Base-by-base conservation (phyloP, 495 filamentous ascomycete genomes). In the Baudoinia panamericana region DNA sequence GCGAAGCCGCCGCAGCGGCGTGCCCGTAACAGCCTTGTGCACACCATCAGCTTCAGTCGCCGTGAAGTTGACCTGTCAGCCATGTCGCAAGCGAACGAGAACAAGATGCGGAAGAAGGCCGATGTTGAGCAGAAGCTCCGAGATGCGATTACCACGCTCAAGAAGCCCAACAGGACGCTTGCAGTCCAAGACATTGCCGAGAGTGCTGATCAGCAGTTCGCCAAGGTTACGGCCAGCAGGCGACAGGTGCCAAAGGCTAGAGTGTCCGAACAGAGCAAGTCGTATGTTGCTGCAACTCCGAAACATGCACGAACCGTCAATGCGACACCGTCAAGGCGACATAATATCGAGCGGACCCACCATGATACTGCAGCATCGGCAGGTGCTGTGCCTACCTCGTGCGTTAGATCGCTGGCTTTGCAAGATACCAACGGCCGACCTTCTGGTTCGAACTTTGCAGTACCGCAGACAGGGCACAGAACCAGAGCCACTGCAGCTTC, bases 111-210 rank as follows among this genome's bases (percentile, higher is more conserved):
- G 49, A 81, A 82, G 58, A 79, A 84, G 46, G 78, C 82, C 16
- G 68, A 72, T 29, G 64, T 93, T 5, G 78, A 92, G 43, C 76
- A 78, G 42, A 82, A 94, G 54, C 65, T 95, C 19, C 75, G 80
- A 51, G 75, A 80, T 24, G 90, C 88, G 10, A 95, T 96, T 43
- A 64, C 72, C 9, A 68, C 82, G 1, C 64, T 96, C 20, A 82
- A 85, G 51, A 93, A 79, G 57, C 90, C 90, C 4, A 93, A 95
- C 53, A 71, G 90, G 40, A 70, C 78, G 5, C 64, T 88, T 29
- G 84, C 82, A 10, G 76, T 75, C 10, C 76, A 76, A 48, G 76
- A 78, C 35, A 65, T 84, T 27, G 79, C 72, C 5, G 76, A 88
- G 3, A 76, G 73, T 37, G 73, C 73, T 8, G 78, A 82, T 45